Evolutionary conservation across 148 eudicot species (phyloP), one percentile per base, ranked within the genome.

Genomic region (Amaranthus cruentus): DNA sequence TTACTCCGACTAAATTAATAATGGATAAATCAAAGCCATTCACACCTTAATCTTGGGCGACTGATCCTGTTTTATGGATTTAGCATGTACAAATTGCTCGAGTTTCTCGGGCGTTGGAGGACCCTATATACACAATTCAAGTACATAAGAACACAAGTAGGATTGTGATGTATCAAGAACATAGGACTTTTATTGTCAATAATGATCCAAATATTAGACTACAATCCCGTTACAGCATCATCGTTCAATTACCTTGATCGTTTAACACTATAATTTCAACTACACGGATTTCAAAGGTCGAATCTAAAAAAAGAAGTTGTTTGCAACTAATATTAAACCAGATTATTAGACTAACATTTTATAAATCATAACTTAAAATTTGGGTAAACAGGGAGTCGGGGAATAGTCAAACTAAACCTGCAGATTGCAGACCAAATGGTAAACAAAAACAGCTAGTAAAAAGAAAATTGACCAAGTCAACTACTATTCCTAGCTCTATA

Each of bases 21-120:
- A 49, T 3, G 44, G 44, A 38, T 48, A 14, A 59, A 65, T 28
- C 42, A 49, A 10, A 15, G 9, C 6, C 15, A 65, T 44, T 14
- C 44, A 21, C 21, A 93, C 94, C 94, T 83, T 85, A 38, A 75
- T 76, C 74, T 81, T 83, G 7, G 82, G 75, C 4, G 79, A 75
- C 59, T 74, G 83, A 61, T 84, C 86, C 4, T 81, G 83, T 42
- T 80, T 85, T 47, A 77, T 28, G 70, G 72, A 83, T 77, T 73
- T 86, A 13, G 85, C 66, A 57, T 82, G 82, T 55, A 76, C 73
- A 71, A 78, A 59, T 71, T 76, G 89, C 80, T 93, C 96, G 66
- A 76, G 84, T 76, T 88, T 93, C 71, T 93, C 98, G 47, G 98
- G 98, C 28, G 98, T 93, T 67, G 83, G 80, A 53, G 98, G 96